Conservation (phyloP, 108 stramenopile species). For the Skeletonema marinoi region DNA sequence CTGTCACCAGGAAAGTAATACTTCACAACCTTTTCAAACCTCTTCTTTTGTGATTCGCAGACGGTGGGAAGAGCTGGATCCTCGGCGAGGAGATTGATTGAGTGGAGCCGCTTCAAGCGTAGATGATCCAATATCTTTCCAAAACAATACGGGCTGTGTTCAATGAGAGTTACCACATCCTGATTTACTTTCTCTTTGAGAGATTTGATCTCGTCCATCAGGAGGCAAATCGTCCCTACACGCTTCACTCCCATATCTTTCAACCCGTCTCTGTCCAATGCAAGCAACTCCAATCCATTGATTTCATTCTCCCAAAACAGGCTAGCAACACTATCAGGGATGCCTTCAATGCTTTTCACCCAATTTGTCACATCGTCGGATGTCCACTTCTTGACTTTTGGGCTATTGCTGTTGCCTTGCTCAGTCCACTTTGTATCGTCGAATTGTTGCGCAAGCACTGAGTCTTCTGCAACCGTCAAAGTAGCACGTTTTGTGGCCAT, state of each 20-base stretch:
- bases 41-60: conserved; percentile 3
- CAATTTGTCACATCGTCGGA: conserved; percentile 18
- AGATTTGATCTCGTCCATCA: conserved; percentile 18
- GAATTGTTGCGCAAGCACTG: conserved; percentile 16
- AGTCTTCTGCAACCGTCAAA: not conserved
- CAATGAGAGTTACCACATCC: conserved; percentile 1
- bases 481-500: conserved; percentile 1
- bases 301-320: conserved; percentile 7
- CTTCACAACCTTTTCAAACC: conserved; percentile 26
- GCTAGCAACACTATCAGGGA: conserved; percentile 1
- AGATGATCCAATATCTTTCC: conserved; percentile 5
- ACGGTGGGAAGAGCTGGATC: not conserved
- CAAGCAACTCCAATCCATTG: conserved; percentile 16
- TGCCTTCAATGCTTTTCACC: conserved; percentile 6
- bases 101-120: not conserved
- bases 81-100: not conserved
- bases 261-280: conserved; percentile 21
- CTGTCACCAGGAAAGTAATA: conserved; percentile 33
- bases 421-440: conserved; percentile 6
- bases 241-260: conserved; percentile 17
- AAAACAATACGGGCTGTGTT: conserved; percentile 4
- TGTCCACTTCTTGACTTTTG: conserved; percentile 21
- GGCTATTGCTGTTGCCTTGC: not conserved
- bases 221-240: conserved; percentile 10
- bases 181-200: not conserved